Evolutionary conservation across 1,139 yeast species (phyloP).

Genomic region (Hansenula sp.): DNA sequence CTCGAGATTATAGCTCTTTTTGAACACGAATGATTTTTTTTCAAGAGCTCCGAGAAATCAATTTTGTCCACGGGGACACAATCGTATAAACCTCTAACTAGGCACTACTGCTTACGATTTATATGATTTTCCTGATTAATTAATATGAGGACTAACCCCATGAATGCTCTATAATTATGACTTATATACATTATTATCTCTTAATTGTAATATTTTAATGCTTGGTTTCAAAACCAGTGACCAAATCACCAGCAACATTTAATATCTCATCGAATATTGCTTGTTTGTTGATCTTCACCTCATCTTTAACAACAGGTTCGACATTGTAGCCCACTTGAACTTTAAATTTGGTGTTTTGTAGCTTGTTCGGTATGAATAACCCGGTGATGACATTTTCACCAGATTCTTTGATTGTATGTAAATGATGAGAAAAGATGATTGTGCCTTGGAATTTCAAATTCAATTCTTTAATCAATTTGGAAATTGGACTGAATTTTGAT

Average conservation of each 20-base stretch:
- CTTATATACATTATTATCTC: not conserved
- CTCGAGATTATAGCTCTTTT: not conserved
- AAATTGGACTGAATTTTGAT: slow-evolving; percentile 51
- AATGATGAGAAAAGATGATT: slow-evolving; percentile 58
- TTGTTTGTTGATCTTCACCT: slow-evolving; percentile 68
- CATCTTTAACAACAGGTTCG: slow-evolving; percentile 53
- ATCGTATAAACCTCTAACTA: too few species aligned
- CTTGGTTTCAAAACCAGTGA: slow-evolving; percentile 25
- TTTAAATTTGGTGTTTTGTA: slow-evolving; percentile 59
- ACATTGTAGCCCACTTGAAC: slow-evolving; percentile 77
- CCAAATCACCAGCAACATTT: slow-evolving; percentile 71
- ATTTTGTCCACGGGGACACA: too few species aligned
- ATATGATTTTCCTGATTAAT: too few species aligned
- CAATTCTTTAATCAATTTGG: slow-evolving; percentile 50
- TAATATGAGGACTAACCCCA: not conserved
- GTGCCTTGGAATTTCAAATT: slow-evolving; percentile 48
- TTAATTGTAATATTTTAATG: not conserved
- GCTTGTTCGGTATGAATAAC: slow-evolving; percentile 65
- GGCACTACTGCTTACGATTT: too few species aligned
- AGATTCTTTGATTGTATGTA: slow-evolving; percentile 46
- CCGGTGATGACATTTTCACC: slow-evolving; percentile 69
- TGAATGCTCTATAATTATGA: not conserved
- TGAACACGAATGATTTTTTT: not conserved
- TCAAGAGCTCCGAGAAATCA: too few species aligned
- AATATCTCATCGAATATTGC: slow-evolving; percentile 71